Evolutionary conservation across 495 filamentous ascomycete species (phyloP), one percentile per base, ranked within the genome.

Genomic region (Amniculicola lignicola): DNA sequence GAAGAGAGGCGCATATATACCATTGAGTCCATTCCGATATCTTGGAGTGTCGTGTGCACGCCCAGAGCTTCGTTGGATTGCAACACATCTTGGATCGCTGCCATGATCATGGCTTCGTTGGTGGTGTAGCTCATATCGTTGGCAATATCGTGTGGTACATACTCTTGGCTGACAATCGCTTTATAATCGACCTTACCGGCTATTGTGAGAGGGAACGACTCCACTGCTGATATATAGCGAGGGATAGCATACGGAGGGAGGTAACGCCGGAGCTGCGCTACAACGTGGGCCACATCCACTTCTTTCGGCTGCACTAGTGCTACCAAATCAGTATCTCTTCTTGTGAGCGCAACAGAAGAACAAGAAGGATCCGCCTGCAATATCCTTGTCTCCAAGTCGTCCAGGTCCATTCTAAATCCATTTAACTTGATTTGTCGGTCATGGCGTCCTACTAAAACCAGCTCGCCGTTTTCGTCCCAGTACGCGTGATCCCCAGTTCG

Each of bases 391-490:
- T 72, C 69, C 12, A 74, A 3, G 10, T 71, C 70, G 16, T 69
- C 53, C n/a, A 74, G 27, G 35, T 74, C 67, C 18, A 71, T 37
- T 0, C 72, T 59, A 39, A 60, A 72, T 0, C 71, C 70, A n/a
- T 61, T 51, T 6, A 72, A 28, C 44, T 73, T 72, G 36, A 72
- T 59, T 43, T 73, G 70, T 22, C 64, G 54, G 49, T 73, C 71
- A 9, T 49, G 52, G 11, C 70, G 52, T 6, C 70, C 70, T 21
- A 71, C 19, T 27, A 57, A 69, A 11, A 33, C 31, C 0, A 73
- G 49, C 19, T 66, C 63, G 0, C 63, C 64, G 18, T 64, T 38
- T 3, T 49, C 55, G 18, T 54, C 63, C 53, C 68, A 72, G 21
- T 49, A 61, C 18, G 53, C 69, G 9, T 59, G 51, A 50, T 71